Evolutionary conservation across 345 rosid species (phyloP).

Genomic region (Leavenworthia alabamica): DNA sequence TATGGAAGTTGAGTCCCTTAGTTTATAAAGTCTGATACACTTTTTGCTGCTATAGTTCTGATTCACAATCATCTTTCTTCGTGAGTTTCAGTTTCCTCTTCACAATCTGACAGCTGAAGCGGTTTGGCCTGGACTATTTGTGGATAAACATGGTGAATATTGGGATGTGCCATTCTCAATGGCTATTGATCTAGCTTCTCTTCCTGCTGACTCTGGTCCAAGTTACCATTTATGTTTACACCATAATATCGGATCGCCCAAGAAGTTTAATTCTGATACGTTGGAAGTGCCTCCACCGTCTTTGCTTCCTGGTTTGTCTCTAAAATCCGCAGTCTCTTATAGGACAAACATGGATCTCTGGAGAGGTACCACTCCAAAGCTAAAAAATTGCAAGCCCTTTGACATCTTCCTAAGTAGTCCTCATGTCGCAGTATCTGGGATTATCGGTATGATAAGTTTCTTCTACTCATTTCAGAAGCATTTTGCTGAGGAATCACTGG

Average conservation of each 20-base stretch:
- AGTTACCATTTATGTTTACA: slow-evolving; percentile 65
- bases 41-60: not conserved
- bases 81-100: slow-evolving; percentile 50
- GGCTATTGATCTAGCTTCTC: slow-evolving; percentile 67
- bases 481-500: not conserved
- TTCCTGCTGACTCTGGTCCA: slow-evolving; percentile 54
- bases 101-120: slow-evolving; percentile 68
- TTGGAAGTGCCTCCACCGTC: slow-evolving; percentile 40
- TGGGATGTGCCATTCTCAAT: slow-evolving; percentile 81
- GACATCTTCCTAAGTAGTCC: slow-evolving; percentile 78
- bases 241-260: slow-evolving; percentile 50
- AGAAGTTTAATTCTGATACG: slow-evolving; percentile 34
- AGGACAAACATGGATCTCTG: slow-evolving; percentile 62
- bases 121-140: slow-evolving; percentile 66
- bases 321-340: slow-evolving; percentile 58
- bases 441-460: slow-evolving; percentile 53
- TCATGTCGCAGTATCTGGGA: slow-evolving; percentile 63
- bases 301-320: slow-evolving; percentile 59
- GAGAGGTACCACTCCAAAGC: slow-evolving; percentile 62
- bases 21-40: not conserved
- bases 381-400: slow-evolving; percentile 60
- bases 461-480: not conserved
- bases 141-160: slow-evolving; percentile 53
- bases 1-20: not conserved
- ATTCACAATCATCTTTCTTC: not conserved